phyloP scores from a whole-genome alignment of 202 grass and related monocot genomes.

The Schoenoplectus triqueter region DNA sequence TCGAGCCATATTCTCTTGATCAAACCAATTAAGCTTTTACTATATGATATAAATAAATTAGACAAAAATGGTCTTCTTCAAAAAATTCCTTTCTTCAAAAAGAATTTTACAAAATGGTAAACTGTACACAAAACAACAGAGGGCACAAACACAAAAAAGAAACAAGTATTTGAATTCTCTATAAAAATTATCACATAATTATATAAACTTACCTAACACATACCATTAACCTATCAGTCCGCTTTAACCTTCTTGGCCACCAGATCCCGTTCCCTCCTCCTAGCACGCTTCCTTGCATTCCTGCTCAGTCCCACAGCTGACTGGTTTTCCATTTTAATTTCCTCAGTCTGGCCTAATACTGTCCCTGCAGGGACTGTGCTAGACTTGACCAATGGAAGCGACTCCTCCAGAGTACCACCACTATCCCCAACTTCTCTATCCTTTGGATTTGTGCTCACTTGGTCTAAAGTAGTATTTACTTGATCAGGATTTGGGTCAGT shows the following conservation, averaged over 20 bases:
- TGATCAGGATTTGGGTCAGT: neutral
- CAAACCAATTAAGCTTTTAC: neutral
- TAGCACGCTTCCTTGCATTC: slow-evolving; percentile 13
- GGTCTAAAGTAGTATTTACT: neutral
- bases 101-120: neutral
- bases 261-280: neutral
- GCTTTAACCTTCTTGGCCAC: slow-evolving; percentile 22
- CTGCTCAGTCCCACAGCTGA: neutral
- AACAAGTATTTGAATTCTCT: neutral
- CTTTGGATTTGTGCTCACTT: slow-evolving; percentile 17
- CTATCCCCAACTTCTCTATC: neutral
- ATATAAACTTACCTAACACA: slow-evolving; percentile 6
- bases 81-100: no score
- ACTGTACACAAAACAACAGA: neutral
- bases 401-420: neutral
- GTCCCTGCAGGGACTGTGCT: neutral
- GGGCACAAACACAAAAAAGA: neutral
- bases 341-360: neutral
- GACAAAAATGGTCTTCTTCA: neutral
- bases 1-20: neutral
- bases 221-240: neutral
- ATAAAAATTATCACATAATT: neutral
- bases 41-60: neutral
- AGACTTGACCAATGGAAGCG: neutral
- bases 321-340: neutral